Evolutionary conservation across 768 basidiomycete genomes (phyloP).

Genomic region (Suillus variegatus): DNA sequence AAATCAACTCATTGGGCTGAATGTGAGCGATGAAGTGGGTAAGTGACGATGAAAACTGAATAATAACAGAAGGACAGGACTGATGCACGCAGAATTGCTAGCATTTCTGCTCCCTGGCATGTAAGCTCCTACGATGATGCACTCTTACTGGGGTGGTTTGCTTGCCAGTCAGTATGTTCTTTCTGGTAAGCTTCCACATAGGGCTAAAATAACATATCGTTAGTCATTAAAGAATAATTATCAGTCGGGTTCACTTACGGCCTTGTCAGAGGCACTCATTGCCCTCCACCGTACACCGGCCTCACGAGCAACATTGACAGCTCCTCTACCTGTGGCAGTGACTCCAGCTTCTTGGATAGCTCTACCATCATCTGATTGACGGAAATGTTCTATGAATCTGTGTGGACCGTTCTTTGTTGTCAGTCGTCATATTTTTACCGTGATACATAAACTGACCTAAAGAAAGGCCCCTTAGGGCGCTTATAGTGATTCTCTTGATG

Average conservation of each 20-base stretch:
- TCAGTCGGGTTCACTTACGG: slow-evolving; percentile 18
- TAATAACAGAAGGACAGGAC: background rate
- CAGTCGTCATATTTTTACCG: background rate
- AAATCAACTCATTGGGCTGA: background rate
- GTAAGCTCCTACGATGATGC: background rate
- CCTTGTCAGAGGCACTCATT: slow-evolving; percentile 34
- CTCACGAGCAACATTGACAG: slow-evolving; percentile 12
- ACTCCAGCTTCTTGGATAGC: slow-evolving; percentile 14
- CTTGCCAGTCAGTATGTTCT: background rate
- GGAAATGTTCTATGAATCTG: slow-evolving; percentile 27
- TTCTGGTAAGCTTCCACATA: slow-evolving; percentile 12
- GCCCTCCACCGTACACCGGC: slow-evolving; percentile 31
- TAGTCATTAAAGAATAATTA: background rate
- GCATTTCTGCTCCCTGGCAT: background rate
- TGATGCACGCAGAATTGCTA: background rate
- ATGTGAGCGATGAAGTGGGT: background rate
- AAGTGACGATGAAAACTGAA: background rate
- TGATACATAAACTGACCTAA: slow-evolving; percentile 22
- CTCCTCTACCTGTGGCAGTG: slow-evolving; percentile 4
- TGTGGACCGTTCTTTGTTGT: background rate
- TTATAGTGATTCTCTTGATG: background rate
- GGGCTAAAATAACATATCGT: slow-evolving; percentile 4
- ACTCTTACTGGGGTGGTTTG: background rate
- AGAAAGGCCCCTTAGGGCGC: slow-evolving; percentile 18
- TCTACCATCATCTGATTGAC: slow-evolving; percentile 16